A percentile compares a stretch with the other conserved stretches of the same genome.
These are phyloP conservation scores for Pascua sp. DNA, from an alignment of 1,284 basidiomycete genomes.

Conservation along the genomic window DNA sequence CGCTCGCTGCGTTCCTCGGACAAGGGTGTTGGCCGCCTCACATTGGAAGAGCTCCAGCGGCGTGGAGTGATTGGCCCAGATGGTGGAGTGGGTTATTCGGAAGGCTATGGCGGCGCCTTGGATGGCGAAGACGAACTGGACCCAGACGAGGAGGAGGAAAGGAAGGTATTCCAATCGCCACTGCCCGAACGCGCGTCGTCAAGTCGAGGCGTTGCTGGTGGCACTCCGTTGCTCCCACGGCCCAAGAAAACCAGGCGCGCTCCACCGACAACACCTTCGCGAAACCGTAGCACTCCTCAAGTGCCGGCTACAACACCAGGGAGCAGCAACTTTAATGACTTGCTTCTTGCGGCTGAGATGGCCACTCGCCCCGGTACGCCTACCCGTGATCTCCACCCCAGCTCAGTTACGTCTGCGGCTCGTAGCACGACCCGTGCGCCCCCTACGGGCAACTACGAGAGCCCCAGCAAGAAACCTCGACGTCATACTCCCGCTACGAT, in stretches of 20 bases:
- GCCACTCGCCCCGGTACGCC: constrained; percentile 40
- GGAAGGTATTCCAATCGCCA: background rate
- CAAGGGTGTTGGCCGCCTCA: constrained; percentile 31
- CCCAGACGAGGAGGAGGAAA: constrained; percentile 18
- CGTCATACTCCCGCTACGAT: constrained; percentile 18
- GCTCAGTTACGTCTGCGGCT: background rate
- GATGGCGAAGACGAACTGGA: constrained; percentile 20
- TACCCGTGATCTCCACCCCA: constrained; percentile 16
- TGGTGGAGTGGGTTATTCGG: constrained; percentile 43
- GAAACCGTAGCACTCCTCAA: constrained; percentile 11
- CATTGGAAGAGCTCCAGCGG: constrained; percentile 37
- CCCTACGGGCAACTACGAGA: constrained; percentile 19
- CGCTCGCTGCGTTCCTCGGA: constrained; percentile 32
- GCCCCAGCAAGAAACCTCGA: constrained; percentile 29
- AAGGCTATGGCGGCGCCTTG: constrained; percentile 37
- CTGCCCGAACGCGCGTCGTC: background rate
- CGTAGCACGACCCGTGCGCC: background rate
- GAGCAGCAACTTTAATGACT: constrained; percentile 43
- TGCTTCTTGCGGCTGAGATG: constrained; percentile 44
- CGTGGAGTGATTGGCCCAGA: constrained; percentile 42
- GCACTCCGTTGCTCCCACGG: constrained; percentile 30
- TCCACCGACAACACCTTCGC: constrained; percentile 31
- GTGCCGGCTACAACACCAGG: constrained; percentile 41
- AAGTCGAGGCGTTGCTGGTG: background rate
- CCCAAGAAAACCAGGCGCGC: constrained; percentile 32